These are phyloP conservation scores for Macrophomina phaseolina DNA, from an alignment of 2,329 filamentous ascomycete genomes.

Conservation along the genomic window DNA sequence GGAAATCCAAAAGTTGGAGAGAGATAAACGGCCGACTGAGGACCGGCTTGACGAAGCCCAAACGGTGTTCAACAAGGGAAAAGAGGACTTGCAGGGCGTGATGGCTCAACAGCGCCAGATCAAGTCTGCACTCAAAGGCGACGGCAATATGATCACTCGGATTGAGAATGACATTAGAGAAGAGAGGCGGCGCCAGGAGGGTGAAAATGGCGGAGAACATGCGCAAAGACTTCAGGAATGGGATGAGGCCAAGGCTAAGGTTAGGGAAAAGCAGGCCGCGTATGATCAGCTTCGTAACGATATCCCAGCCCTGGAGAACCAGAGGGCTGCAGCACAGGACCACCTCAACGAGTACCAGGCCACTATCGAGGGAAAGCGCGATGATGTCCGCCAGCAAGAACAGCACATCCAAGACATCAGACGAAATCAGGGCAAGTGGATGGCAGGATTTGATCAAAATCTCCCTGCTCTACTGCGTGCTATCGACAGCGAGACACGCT, in stretches of 20 bases:
- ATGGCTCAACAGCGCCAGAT: constrained; percentile 66
- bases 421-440: constrained; percentile 63
- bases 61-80: constrained; percentile 59
- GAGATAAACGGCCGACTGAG: constrained; percentile 50
- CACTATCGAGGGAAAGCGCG: constrained; percentile 38
- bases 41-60: constrained; percentile 58
- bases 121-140: constrained; percentile 53
- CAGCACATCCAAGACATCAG: constrained; percentile 59
- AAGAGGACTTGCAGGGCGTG: constrained; percentile 59
- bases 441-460: constrained; percentile 66
- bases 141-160: constrained; percentile 60
- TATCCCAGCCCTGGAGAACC: constrained; percentile 41
- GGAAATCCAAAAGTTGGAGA: constrained; percentile 39
- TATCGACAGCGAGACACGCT: constrained; percentile 74
- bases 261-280: constrained; percentile 51
- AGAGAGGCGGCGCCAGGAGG: constrained; percentile 65
- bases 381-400: constrained; percentile 62
- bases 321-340: constrained; percentile 39
- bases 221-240: constrained; percentile 65
- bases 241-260: constrained; percentile 61
- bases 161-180: constrained; percentile 55
- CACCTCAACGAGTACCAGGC: constrained; percentile 33
- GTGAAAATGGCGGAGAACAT: constrained; percentile 71
- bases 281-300: constrained; percentile 51
- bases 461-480: constrained; percentile 68